These are phyloP conservation scores for Lepidium africanum DNA, from an alignment of 345 rosid genomes.

Conservation along the genomic window DNA sequence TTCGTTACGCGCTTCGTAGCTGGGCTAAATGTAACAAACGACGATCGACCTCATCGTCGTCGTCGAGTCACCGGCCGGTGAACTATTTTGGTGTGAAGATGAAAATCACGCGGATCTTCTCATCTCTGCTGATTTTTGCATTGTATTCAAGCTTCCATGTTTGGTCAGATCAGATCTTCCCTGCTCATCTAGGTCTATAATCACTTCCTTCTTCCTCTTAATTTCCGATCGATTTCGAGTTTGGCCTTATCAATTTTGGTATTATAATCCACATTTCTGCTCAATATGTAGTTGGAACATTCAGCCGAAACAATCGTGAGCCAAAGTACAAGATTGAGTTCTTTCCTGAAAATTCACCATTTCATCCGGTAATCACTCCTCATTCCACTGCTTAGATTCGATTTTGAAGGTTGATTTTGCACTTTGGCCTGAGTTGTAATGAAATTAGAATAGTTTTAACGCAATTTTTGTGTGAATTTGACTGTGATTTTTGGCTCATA, in stretches of 20 bases:
- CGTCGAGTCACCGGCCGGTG: too few relatives aligned
- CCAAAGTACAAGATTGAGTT: conserved; percentile 76
- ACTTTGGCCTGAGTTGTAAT: neutral
- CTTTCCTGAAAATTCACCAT: conserved; percentile 60
- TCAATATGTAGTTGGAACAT: conserved; percentile 43
- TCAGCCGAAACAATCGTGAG: conserved; percentile 65
- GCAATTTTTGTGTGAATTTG: too few relatives aligned
- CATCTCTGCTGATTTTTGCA: conserved; percentile 20
- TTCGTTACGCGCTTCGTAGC: too few relatives aligned
- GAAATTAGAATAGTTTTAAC: neutral
- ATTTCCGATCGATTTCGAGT: neutral
- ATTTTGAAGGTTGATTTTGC: neutral
- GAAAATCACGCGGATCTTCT: conserved; percentile 18
- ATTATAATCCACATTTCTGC: neutral
- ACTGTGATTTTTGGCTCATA: too few relatives aligned
- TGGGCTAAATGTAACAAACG: too few relatives aligned
- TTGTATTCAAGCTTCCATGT: conserved; percentile 26
- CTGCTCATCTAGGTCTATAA: conserved; percentile 53
- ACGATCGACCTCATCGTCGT: too few relatives aligned
- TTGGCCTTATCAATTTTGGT: neutral
- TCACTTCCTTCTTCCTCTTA: neutral
- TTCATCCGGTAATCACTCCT: conserved; percentile 54
- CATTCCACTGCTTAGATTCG: neutral
- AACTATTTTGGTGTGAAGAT: neutral
- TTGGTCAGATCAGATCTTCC: conserved; percentile 55